Conservation (phyloP, 2,329 filamentous ascomycete species). For the Alternaria ethzedia region DNA sequence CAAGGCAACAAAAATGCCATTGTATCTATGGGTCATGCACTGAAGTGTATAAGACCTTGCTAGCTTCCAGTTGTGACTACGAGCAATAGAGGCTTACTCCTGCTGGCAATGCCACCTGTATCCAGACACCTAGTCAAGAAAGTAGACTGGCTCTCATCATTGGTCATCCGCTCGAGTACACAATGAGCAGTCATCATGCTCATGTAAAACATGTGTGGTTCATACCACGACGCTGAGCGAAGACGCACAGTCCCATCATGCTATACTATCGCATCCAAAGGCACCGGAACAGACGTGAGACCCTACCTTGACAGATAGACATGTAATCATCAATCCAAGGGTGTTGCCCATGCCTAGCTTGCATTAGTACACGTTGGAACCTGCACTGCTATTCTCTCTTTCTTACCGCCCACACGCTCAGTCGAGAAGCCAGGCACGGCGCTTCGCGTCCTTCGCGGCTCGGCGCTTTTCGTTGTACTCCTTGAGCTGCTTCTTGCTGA, state of each 20-base stretch:
- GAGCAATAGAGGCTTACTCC: neutral
- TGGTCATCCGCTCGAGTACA: conserved; percentile 2
- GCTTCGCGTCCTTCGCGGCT: conserved; percentile 92
- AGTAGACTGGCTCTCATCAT: neutral
- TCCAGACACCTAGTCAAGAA: conserved; percentile 9
- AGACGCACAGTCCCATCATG: neutral
- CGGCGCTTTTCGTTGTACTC: conserved; percentile 88
- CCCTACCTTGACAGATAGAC: conserved; percentile 27
- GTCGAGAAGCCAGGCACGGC: conserved; percentile 87
- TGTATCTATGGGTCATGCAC: conserved; percentile 6
- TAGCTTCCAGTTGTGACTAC: neutral
- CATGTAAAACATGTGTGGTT: neutral
- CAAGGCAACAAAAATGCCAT: conserved; percentile 4
- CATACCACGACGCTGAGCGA: conserved; percentile 3
- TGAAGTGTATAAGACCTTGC: conserved; percentile 1
- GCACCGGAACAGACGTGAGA: conserved; percentile 6
- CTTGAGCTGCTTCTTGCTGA: conserved; percentile 85
- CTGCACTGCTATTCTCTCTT: conserved; percentile 18
- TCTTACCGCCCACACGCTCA: conserved; percentile 56
- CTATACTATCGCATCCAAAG: conserved; percentile 4
- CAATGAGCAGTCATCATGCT: neutral
- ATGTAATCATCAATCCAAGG: conserved; percentile 2
- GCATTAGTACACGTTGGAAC: conserved; percentile 39
- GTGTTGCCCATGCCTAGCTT: conserved; percentile 16
- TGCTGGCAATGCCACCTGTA: neutral